These are phyloP conservation scores for Xerocomus alliaceus DNA, from an alignment of 1,284 basidiomycete genomes.

Conservation along the genomic window DNA sequence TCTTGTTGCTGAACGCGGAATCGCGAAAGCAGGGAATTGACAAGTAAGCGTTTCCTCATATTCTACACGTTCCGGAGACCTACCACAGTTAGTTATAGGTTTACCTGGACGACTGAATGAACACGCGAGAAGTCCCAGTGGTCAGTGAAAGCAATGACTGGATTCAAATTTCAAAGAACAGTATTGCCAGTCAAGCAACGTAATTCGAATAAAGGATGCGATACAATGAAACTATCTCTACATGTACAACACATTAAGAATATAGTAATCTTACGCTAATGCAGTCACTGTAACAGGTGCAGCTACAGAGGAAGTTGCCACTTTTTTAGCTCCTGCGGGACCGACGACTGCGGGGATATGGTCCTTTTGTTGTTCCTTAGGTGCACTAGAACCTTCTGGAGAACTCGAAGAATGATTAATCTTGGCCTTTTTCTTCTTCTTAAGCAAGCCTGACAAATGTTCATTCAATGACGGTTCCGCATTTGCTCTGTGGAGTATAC, in stretches of 20 bases:
- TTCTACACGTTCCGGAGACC: too few relatives aligned
- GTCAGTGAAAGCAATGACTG: too few relatives aligned
- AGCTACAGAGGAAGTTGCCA: background rate
- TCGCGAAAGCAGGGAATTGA: too few relatives aligned
- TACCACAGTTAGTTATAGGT: too few relatives aligned
- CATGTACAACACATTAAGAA: background rate
- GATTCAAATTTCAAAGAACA: too few relatives aligned
- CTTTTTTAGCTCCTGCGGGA: constrained; percentile 6
- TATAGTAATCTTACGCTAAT: constrained; percentile 22
- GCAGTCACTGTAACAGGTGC: constrained; percentile 21
- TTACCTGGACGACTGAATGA: too few relatives aligned
- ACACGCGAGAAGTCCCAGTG: too few relatives aligned
- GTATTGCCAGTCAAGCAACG: too few relatives aligned
- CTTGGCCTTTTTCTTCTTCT: constrained; percentile 89
- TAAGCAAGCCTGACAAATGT: constrained; percentile 62
- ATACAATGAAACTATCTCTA: too few relatives aligned
- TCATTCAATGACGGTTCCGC: constrained; percentile 12
- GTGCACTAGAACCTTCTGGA: constrained; percentile 23
- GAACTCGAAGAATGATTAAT: constrained; percentile 44
- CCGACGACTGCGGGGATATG: constrained; percentile 9
- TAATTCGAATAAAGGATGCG: too few relatives aligned
- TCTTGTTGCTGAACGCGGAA: too few relatives aligned
- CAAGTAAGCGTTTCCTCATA: too few relatives aligned
- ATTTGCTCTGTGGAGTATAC: background rate
- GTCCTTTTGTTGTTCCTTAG: constrained; percentile 18